These are phyloP conservation scores for Oenanthe sinensis DNA, from an alignment of 129 eudicot genomes.

Conservation along the genomic window DNA sequence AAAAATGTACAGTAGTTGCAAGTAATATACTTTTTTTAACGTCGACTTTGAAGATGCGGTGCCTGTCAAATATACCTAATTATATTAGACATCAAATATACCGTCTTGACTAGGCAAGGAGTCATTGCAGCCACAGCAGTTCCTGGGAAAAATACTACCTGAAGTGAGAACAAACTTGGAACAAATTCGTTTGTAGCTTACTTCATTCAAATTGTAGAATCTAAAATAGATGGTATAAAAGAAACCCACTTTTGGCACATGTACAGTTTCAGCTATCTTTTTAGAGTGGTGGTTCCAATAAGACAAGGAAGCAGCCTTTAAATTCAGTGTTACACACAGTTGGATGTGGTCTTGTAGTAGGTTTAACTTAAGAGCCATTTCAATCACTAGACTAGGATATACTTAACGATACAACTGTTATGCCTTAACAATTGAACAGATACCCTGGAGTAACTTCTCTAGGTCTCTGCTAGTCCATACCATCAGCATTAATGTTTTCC, in stretches of 20 bases:
- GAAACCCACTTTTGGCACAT: background rate
- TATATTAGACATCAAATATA: background rate
- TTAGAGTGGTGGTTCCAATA: background rate
- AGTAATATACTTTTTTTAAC: background rate
- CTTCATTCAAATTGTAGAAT: background rate
- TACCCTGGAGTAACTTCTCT: background rate
- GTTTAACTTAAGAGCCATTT: background rate
- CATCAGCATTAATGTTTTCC: background rate
- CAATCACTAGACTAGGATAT: background rate
- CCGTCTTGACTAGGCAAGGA: background rate
- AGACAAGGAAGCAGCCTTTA: background rate
- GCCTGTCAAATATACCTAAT: background rate
- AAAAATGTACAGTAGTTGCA: background rate
- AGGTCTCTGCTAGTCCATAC: background rate
- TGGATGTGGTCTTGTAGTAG: too few species aligned
- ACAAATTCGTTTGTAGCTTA: background rate
- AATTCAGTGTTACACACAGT: background rate
- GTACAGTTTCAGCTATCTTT: too few species aligned
- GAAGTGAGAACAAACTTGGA: background rate
- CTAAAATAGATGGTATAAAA: too few species aligned
- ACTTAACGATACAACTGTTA: background rate
- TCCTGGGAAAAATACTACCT: background rate
- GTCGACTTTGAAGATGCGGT: background rate
- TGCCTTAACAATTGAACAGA: background rate
- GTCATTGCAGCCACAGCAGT: background rate